Percentiles rank a stretch among this genome's conserved stretches.
Conservation (phyloP, 108 stramenopile species). For the Nitzschia sp. region DNA sequence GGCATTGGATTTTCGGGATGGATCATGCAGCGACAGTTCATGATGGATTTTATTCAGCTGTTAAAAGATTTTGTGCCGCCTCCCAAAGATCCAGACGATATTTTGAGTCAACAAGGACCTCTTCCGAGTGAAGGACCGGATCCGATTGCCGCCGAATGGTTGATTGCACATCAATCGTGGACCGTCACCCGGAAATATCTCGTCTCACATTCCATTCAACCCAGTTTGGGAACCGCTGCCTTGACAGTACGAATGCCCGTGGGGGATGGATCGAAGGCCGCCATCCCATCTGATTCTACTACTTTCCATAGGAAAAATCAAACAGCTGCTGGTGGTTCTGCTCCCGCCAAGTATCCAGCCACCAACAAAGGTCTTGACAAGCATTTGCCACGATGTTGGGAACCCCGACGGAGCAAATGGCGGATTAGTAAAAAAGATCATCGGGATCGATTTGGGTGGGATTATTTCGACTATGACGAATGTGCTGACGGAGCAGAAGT, state of each 20-base stretch:
- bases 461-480: slow-evolving; percentile 42
- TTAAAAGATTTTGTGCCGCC: slow-evolving; percentile 4
- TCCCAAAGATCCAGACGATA: background rate
- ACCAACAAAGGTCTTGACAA: slow-evolving; percentile 18
- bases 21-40: slow-evolving; percentile 42
- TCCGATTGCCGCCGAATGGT: slow-evolving; percentile 25
- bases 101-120: background rate
- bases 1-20: slow-evolving; percentile 42
- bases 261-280: background rate
- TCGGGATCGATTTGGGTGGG: slow-evolving; percentile 41
- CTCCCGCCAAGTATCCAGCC: too few species aligned
- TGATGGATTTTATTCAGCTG: slow-evolving; percentile 24
- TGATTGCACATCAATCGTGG: slow-evolving; percentile 32
- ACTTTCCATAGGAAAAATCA: slow-evolving; percentile 1
- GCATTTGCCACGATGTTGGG: slow-evolving; percentile 40
- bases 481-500: slow-evolving; percentile 20
- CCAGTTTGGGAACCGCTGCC: slow-evolving; percentile 17
- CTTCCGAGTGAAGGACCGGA: slow-evolving; percentile 24
- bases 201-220: slow-evolving; percentile 31
- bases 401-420: slow-evolving; percentile 40
- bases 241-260: slow-evolving; percentile 23
- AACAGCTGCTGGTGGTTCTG: background rate
- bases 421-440: slow-evolving; percentile 15
- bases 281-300: background rate
- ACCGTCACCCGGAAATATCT: slow-evolving; percentile 38